Conservation (phyloP, 331 rosid genomes). For the Ulmus americana region DNA sequence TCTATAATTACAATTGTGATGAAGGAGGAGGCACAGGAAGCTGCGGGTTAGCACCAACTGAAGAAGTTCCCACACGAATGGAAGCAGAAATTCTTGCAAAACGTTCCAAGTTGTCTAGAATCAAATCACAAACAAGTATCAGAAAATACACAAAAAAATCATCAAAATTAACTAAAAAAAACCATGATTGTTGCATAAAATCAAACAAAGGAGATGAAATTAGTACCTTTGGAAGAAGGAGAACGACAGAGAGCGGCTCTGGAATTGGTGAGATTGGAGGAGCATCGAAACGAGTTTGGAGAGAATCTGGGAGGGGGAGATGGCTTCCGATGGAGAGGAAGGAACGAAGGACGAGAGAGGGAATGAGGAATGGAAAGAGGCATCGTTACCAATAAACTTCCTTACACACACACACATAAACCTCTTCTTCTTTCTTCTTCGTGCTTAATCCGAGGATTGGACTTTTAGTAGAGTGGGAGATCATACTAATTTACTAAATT, state of each 20-base stretch:
- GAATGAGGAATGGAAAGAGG: slow-evolving; percentile 23
- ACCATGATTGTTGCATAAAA: background rate
- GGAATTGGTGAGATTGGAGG: slow-evolving; percentile 4
- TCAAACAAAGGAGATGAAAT: background rate
- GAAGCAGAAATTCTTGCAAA: slow-evolving; percentile 85
- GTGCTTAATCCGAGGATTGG: too few species aligned
- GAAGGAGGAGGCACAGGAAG: slow-evolving; percentile 55
- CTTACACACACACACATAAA: background rate
- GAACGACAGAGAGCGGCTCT: background rate
- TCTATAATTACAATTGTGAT: slow-evolving; percentile 51
- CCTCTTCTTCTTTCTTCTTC: too few species aligned
- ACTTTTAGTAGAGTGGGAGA: too few species aligned
- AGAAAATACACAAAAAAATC: slow-evolving; percentile 12
- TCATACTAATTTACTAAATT: too few species aligned
- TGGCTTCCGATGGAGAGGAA: background rate
- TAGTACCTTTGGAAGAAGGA: background rate
- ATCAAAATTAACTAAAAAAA: background rate
- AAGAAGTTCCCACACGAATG: slow-evolving; percentile 49
- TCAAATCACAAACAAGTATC: background rate
- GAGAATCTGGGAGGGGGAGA: background rate
- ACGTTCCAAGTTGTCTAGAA: slow-evolving; percentile 23
- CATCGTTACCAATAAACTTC: slow-evolving; percentile 7
- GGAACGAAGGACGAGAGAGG: background rate
- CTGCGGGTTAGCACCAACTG: slow-evolving; percentile 74
- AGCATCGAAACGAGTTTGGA: slow-evolving; percentile 14